Conservation (phyloP, 441 rosid genomes). For the Syzygium syzygioides region DNA sequence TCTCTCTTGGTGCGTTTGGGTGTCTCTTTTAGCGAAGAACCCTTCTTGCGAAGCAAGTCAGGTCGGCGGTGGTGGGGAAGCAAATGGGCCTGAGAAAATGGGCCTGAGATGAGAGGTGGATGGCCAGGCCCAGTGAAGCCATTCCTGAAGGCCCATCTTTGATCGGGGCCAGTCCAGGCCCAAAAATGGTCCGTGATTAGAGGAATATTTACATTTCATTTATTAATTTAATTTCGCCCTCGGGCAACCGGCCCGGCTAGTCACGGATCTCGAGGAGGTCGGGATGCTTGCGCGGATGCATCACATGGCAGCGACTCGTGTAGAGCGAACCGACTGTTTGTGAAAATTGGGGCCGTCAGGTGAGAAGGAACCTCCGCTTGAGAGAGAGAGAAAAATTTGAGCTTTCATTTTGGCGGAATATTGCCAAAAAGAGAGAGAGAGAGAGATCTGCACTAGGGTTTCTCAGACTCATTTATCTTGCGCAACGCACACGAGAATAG, state of each 20-base stretch:
- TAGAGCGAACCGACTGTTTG: rapidly evolving
- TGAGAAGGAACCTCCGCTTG: not conserved
- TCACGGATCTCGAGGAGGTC: not conserved
- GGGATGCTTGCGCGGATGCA: not conserved
- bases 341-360: not conserved
- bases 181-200: not conserved
- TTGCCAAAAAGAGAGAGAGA: not conserved
- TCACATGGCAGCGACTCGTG: rapidly evolving
- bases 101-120: constrained; percentile 1
- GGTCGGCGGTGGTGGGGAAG: not conserved
- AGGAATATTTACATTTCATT: not conserved
- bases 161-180: not conserved
- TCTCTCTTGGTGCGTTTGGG: too few relatives aligned
- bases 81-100: not conserved
- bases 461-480: not conserved
- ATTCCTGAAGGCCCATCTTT: not conserved
- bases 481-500: too few relatives aligned
- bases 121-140: not conserved
- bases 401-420: not conserved
- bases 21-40: not conserved
- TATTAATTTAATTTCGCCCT: not conserved
- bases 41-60: constrained; percentile 17
- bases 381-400: not conserved
- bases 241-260: not conserved
- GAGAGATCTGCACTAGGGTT: rapidly evolving